Evolutionary conservation across 2,329 filamentous ascomycete genomes (phyloP).

Genomic region (Chrysoporthe puriensis): DNA sequence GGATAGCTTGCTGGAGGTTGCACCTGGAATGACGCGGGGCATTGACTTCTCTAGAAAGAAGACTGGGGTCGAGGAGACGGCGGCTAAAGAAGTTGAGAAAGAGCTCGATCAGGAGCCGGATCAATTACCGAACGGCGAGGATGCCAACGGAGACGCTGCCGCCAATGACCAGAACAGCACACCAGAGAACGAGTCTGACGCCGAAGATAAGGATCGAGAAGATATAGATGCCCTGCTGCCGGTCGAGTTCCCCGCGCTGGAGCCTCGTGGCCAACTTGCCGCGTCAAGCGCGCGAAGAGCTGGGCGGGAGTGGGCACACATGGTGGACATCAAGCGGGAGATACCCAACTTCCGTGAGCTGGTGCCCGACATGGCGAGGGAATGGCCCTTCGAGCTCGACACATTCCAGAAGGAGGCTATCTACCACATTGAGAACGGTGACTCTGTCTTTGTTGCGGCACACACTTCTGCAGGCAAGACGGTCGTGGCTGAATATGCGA

Average conservation of each 20-base stretch:
- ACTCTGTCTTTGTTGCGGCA: slow-evolving; percentile 96
- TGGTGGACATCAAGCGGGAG: slow-evolving; percentile 92
- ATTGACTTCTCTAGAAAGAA: slow-evolving; percentile 70
- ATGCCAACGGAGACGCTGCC: slow-evolving; percentile 32
- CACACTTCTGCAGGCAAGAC: slow-evolving; percentile 98
- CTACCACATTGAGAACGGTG: slow-evolving; percentile 93
- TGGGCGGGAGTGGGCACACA: slow-evolving; percentile 93
- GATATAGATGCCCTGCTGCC: slow-evolving; percentile 87
- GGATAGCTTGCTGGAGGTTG: slow-evolving; percentile 76
- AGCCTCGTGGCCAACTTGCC: slow-evolving; percentile 78
- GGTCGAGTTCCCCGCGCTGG: slow-evolving; percentile 88
- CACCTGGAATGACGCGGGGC: slow-evolving; percentile 81
- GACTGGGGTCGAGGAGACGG: slow-evolving; percentile 58
- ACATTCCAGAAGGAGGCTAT: slow-evolving; percentile 99
- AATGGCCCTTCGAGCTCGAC: slow-evolving; percentile 97
- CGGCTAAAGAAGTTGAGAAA: slow-evolving; percentile 71
- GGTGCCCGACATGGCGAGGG: slow-evolving; percentile 92
- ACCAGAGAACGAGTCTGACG: slow-evolving; percentile 40
- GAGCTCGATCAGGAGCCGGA: slow-evolving; percentile 55
- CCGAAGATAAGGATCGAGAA: slow-evolving; percentile 53
- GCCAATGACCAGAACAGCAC: slow-evolving; percentile 25
- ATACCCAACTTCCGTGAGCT: slow-evolving; percentile 94
- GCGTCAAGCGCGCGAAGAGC: slow-evolving; percentile 72
- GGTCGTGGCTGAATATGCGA: slow-evolving; percentile 96
- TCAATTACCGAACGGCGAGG: slow-evolving; percentile 38